Percentiles rank a stretch among this genome's conserved stretches.
phyloP scores from a whole-genome alignment of 2,329 filamentous ascomycete genomes.

The Fusarium sp. region DNA sequence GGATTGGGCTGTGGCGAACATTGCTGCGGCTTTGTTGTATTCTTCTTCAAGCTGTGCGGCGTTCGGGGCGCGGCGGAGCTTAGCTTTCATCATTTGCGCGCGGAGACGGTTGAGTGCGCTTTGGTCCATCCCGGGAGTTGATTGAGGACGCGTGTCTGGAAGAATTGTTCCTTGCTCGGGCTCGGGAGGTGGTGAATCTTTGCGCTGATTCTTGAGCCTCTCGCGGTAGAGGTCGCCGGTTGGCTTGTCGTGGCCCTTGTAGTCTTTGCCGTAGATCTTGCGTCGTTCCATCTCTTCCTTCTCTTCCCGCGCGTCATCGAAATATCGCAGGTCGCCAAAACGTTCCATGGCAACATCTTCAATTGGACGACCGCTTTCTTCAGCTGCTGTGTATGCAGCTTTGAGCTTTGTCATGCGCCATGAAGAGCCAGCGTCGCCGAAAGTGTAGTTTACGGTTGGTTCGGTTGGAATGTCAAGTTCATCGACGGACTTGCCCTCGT shows the following conservation, averaged over 20 bases:
- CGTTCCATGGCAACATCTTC: constrained; percentile 86
- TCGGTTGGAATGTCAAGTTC: constrained; percentile 58
- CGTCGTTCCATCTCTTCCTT: constrained; percentile 88
- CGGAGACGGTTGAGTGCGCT: constrained; percentile 88
- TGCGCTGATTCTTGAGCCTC: constrained; percentile 69
- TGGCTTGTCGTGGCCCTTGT: constrained; percentile 85
- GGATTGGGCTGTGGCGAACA: constrained; percentile 64
- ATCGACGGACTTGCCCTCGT: constrained; percentile 56
- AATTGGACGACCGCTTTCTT: constrained; percentile 75
- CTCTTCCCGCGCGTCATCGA: constrained; percentile 94
- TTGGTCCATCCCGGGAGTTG: constrained; percentile 67
- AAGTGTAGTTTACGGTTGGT: constrained; percentile 73
- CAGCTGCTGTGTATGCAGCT: constrained; percentile 80
- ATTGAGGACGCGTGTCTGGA: constrained; percentile 54
- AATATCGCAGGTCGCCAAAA: constrained; percentile 82
- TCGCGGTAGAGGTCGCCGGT: constrained; percentile 87
- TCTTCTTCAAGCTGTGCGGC: constrained; percentile 80
- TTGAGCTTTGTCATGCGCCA: constrained; percentile 98
- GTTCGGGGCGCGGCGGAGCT: constrained; percentile 80
- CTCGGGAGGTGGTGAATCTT: constrained; percentile 40
- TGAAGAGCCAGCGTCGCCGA: constrained; percentile 88
- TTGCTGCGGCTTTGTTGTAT: constrained; percentile 79
- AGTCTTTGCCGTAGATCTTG: constrained; percentile 83
- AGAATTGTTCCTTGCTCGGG: constrained; percentile 66
- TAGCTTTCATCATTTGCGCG: constrained; percentile 95